These are phyloP conservation scores for Taphrina confusa DNA, from an alignment of 1,139 yeast genomes.

Conservation along the genomic window DNA sequence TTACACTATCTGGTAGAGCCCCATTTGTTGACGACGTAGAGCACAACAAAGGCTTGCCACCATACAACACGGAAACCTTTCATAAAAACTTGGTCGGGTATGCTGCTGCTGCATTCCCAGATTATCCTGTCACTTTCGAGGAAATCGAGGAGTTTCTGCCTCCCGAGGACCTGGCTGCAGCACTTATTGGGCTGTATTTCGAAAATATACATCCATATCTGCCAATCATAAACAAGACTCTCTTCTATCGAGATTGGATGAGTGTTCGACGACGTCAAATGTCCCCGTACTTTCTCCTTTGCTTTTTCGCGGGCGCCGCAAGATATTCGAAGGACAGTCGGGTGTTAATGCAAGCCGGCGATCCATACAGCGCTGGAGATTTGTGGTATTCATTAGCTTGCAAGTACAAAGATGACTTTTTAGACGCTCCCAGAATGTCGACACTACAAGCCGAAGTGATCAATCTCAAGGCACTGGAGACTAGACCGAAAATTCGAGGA, in stretches of 20 bases:
- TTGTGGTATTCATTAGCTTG: conserved; percentile 10
- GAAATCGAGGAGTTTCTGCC: conserved; percentile 20
- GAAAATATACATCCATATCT: conserved; percentile 30
- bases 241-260: conserved; percentile 8
- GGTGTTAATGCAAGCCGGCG: neutral
- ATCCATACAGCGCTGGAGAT: conserved; percentile 18
- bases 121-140: conserved; percentile 18
- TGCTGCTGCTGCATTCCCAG: neutral
- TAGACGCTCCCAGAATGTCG: conserved; percentile 27
- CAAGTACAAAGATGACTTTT: conserved; percentile 11
- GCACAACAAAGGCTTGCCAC: neutral
- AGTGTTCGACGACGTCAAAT: neutral
- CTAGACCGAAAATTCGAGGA: conserved; percentile 14
- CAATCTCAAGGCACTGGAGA: conserved; percentile 31
- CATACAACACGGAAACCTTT: conserved; percentile 4
- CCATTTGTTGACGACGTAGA: conserved; percentile 12
- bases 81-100: neutral
- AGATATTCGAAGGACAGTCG: conserved; percentile 22
- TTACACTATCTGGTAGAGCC: conserved; percentile 6
- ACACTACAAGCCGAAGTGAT: conserved; percentile 30
- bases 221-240: conserved; percentile 23
- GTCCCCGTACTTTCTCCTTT: conserved; percentile 20
- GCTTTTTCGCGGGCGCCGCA: conserved; percentile 28
- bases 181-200: conserved; percentile 18
- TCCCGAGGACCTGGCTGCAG: conserved; percentile 21